Conservation (phyloP, 495 filamentous ascomycete species). For the Aspergillus nanangensis region DNA sequence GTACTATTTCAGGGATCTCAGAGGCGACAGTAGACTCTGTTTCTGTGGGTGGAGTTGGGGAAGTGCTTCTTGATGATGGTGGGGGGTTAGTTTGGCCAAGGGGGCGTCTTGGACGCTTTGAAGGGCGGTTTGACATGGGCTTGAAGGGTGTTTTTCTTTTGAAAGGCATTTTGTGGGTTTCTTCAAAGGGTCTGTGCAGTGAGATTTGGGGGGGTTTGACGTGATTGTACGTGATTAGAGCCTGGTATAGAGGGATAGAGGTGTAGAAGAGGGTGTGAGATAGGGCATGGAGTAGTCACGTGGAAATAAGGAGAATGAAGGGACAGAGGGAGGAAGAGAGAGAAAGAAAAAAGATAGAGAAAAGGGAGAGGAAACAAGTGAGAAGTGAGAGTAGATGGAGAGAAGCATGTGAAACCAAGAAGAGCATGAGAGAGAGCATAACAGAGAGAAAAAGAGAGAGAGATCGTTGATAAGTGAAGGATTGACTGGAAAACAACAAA, state of each 20-base stretch:
- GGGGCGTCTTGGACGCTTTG: not conserved
- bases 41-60: not conserved
- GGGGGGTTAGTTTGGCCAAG: not conserved
- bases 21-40: too few relatives aligned
- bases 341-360: not conserved
- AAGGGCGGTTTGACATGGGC: not conserved
- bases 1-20: conserved; percentile 15
- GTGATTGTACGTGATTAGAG: too few relatives aligned
- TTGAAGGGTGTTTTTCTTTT: not conserved
- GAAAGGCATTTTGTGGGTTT: not conserved
- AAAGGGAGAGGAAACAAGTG: conserved; percentile 1
- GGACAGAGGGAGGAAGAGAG: not conserved
- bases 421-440: too few relatives aligned
- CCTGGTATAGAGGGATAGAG: not conserved
- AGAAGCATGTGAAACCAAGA: too few relatives aligned
- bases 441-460: too few relatives aligned
- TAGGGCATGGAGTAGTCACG: conserved; percentile 14
- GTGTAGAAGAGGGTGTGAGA: not conserved
- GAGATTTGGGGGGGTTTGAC: too few relatives aligned
- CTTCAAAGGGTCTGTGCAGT: too few relatives aligned
- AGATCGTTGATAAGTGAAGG: not conserved
- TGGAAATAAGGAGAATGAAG: conserved; percentile 1
- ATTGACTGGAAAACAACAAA: too few relatives aligned
- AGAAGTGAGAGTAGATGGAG: not conserved
- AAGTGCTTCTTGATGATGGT: not conserved